Conservation (phyloP, 352 stramenopile species). For the Pythium dissotocum region DNA sequence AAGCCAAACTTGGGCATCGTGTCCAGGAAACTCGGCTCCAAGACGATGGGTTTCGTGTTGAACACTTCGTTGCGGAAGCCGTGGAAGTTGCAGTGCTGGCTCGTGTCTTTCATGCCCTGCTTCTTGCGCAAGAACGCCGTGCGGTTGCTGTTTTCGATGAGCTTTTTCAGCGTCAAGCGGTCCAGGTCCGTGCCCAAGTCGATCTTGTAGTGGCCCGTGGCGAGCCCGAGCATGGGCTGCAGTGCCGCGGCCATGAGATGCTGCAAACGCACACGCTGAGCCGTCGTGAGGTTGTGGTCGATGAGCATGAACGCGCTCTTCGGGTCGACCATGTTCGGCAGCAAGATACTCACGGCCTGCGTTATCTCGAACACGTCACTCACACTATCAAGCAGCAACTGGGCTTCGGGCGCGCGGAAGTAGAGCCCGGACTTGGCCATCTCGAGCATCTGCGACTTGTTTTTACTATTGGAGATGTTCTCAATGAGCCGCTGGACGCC, state of each 20-base stretch:
- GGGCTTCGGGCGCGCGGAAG: conserved; percentile 67
- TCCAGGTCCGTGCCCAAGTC: conserved; percentile 71
- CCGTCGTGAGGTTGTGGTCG: conserved; percentile 56
- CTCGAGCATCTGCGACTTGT: conserved; percentile 76
- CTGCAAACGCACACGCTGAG: conserved; percentile 58
- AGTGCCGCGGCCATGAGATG: conserved; percentile 64
- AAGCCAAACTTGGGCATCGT: conserved; percentile 64
- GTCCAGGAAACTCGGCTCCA: conserved; percentile 67
- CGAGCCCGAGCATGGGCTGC: conserved; percentile 61
- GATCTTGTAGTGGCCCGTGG: conserved; percentile 65
- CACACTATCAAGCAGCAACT: conserved; percentile 68
- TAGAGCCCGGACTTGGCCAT: conserved; percentile 78
- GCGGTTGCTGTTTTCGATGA: conserved; percentile 79
- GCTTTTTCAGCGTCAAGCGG: conserved; percentile 63
- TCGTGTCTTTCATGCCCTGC: conserved; percentile 64
- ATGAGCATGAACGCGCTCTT: conserved; percentile 65
- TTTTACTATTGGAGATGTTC: conserved; percentile 75
- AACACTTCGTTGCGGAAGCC: conserved; percentile 78
- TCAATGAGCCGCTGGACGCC: conserved; percentile 73
- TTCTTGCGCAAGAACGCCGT: conserved; percentile 75
- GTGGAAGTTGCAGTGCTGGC: conserved; percentile 72
- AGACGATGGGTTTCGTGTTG: conserved; percentile 55
- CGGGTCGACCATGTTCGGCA: conserved; percentile 76
- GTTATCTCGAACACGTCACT: conserved; percentile 62
- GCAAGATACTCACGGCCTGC: conserved; percentile 58